Percentiles rank a stretch among this genome's conserved stretches.
phyloP scores from a whole-genome alignment of 371 early-diverging fungal genomes.

The Nematocida sp. region DNA sequence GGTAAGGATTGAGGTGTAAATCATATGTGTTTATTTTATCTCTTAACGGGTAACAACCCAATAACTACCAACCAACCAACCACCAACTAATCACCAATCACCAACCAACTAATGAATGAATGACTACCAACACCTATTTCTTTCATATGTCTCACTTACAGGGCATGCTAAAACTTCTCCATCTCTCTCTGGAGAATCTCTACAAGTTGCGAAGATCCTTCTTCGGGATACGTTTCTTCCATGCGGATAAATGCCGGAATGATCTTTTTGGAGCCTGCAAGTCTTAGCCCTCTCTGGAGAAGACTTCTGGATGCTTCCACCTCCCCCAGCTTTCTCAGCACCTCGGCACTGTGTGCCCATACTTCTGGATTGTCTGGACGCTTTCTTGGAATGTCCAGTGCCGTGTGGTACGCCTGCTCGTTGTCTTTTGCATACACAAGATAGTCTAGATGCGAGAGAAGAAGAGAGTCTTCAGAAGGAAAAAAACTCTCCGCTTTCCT shows the following conservation, averaged over 20 bases:
- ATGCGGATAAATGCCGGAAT: slow-evolving; percentile 18
- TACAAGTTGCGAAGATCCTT: slow-evolving; percentile 14
- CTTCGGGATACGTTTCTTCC: slow-evolving; percentile 13
- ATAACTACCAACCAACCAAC: too few species aligned
- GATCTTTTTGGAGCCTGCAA: slow-evolving; percentile 1
- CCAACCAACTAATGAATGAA: too few species aligned
- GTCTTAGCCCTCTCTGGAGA: slow-evolving; percentile 29
- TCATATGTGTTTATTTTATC: too few species aligned
- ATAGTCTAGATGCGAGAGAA: slow-evolving; percentile 32
- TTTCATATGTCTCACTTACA: background rate
- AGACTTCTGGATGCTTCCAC: slow-evolving; percentile 27
- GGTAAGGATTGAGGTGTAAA: too few species aligned
- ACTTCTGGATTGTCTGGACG: background rate
- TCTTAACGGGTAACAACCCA: too few species aligned
- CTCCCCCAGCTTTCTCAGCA: slow-evolving; percentile 31
- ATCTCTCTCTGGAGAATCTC: slow-evolving; percentile 7
- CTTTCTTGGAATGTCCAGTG: slow-evolving; percentile 24
- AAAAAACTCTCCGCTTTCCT: slow-evolving; percentile 9
- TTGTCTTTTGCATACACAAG: background rate
- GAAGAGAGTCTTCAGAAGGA: background rate
- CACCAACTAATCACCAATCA: too few species aligned
- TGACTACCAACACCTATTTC: background rate
- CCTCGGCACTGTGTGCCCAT: slow-evolving; percentile 6
- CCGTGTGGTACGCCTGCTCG: background rate
- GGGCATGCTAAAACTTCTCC: too few species aligned